These are phyloP conservation scores for Cladosporium austrohemisphaericum DNA, from an alignment of 2,329 filamentous ascomycete genomes.

Conservation along the genomic window DNA sequence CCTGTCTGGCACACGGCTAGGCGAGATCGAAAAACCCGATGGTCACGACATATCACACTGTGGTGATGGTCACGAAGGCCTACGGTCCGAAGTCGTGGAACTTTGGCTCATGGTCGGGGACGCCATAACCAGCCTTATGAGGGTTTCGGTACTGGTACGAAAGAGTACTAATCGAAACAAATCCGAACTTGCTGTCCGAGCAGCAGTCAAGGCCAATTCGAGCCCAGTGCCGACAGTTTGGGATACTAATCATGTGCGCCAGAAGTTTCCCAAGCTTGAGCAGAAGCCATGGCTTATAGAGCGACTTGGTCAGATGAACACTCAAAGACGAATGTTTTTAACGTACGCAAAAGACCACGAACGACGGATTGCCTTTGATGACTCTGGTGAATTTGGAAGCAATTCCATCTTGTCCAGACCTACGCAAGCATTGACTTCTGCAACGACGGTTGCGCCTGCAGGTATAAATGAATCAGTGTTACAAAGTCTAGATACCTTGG, in stretches of 20 bases:
- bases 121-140: conserved; percentile 13
- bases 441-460: neutral
- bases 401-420: neutral
- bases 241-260: neutral
- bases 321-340: neutral
- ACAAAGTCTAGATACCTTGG: too few species aligned
- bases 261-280: neutral
- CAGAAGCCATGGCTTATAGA: neutral
- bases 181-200: neutral
- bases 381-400: too few species aligned
- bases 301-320: neutral
- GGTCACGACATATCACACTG: too few species aligned
- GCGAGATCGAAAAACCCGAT: neutral
- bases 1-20: neutral
- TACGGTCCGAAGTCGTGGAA: neutral
- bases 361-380: neutral
- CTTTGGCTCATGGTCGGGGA: conserved; percentile 19
- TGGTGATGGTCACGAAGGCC: neutral
- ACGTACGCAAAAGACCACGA: neutral
- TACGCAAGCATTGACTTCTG: neutral
- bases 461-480: too few species aligned
- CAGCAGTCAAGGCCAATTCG: neutral
- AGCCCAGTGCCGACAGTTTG: neutral
- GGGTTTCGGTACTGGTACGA: neutral
- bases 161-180: neutral